Conservation (phyloP, 164 flowering plant genomes). For the Vitis riparia region DNA sequence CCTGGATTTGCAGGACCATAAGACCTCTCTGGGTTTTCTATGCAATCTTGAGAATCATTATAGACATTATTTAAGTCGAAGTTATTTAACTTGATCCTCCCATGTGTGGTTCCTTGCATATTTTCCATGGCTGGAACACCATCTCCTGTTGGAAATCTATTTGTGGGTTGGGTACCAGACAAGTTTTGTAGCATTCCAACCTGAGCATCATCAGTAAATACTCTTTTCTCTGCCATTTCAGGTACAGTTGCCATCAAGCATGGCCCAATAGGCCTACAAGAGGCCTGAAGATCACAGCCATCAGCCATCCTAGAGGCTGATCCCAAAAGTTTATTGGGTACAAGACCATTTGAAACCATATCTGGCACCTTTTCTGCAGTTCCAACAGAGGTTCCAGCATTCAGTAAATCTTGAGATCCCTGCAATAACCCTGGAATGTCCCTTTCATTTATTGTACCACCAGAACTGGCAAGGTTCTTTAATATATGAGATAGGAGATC, state of each 20-base stretch:
- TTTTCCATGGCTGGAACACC: constrained; percentile 23
- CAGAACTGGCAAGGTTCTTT: constrained; percentile 43
- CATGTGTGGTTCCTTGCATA: constrained; percentile 17
- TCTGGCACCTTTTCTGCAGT: constrained; percentile 24
- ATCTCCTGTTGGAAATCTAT: constrained; percentile 18
- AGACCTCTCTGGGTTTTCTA: constrained; percentile 44
- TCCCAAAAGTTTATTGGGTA: constrained; percentile 7
- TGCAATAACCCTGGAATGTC: constrained; percentile 39
- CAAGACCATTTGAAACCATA: constrained; percentile 10
- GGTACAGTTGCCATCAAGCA: constrained; percentile 18
- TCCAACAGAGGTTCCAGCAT: constrained; percentile 28
- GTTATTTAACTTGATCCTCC: constrained; percentile 38
- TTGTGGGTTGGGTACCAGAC: constrained; percentile 20
- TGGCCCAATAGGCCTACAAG: constrained; percentile 14
- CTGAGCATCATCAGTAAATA: constrained; percentile 13
- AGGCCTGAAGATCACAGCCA: constrained; percentile 10
- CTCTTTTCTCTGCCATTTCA: constrained; percentile 25
- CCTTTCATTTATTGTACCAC: constrained; percentile 35
- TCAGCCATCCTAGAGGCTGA: constrained; percentile 16
- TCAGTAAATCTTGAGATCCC: constrained; percentile 32
- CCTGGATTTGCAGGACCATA: constrained; percentile 28
- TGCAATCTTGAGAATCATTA: constrained; percentile 58
- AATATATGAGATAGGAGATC: constrained; percentile 58
- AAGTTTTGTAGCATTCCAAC: constrained; percentile 17
- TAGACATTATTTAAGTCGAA: constrained; percentile 81